Evolutionary conservation across 768 basidiomycete species (phyloP), one percentile per base, ranked within the genome.

Genomic region (Trametes maxima): DNA sequence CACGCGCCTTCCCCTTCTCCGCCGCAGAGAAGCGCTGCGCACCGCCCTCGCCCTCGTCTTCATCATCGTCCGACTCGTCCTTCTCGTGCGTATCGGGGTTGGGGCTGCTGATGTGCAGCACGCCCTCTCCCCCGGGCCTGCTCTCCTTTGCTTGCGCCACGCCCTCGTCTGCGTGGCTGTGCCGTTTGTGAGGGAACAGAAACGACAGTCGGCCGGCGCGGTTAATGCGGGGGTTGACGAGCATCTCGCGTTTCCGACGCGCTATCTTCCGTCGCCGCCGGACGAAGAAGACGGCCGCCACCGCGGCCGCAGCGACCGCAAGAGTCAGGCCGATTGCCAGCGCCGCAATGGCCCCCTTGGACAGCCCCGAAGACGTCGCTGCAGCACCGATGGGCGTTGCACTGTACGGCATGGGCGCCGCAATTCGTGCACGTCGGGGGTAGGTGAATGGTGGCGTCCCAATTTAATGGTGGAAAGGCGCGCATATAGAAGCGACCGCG

Each of bases 341-440:
- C 0, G 88, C 89, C 19, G 88, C 88, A 55, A 89, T 84, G 1
- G 88, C 85, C 44, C 89, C 87, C 61, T 75, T 74, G 1, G 82
- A 60, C 5, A 69, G 43, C 36, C 58, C 63, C 19, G 78, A 73
- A 1, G 78, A 73, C 36, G 51, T 54, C 35, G 58, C 51, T 39
- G 57, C 59, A 3, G 66, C 63, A 16, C 56, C 46, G 39, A 50
- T 42, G 33, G 63, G 54, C 45, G 58, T 60, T 37, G 55, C 53
- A 57, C 59, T 63, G 56, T 58, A 56, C 58, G 62, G 46, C 54
- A 66, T 66, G 42, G 53, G 62, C 62, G 62, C 52, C n/a, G 39
- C 44, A 37, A 12, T 21, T 25, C 33, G 39, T 43, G 37, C 50
- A 25, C 36, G 44, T 22, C 19, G 45, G 25, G 22, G 24, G 47